Evolutionary conservation across 2,329 filamentous ascomycete genomes (phyloP).

Genomic region (Alternaria atra): DNA sequence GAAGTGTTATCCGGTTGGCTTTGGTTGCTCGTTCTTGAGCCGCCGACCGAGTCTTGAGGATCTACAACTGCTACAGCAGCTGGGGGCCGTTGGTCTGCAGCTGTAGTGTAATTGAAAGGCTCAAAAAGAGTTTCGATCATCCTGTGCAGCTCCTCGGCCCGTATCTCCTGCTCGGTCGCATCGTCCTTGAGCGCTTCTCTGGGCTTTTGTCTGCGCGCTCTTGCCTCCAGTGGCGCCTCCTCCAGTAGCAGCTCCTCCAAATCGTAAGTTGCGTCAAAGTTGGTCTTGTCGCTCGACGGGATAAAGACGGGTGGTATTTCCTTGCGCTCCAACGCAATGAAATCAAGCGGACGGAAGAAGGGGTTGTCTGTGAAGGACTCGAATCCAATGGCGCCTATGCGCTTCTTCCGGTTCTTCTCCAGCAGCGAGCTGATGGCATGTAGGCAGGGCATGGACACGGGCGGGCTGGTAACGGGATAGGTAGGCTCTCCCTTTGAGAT

Average conservation of each 20-base stretch:
- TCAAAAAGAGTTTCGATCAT: constrained; percentile 95
- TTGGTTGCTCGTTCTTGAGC: constrained; percentile 47
- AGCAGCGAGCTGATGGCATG: constrained; percentile 87
- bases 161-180: constrained; percentile 92
- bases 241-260: constrained; percentile 92
- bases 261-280: constrained; percentile 98
- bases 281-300: constrained; percentile 96
- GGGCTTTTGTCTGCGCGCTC: constrained; percentile 92
- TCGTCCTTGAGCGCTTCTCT: constrained; percentile 91
- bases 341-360: constrained; percentile 89
- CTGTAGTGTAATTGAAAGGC: constrained; percentile 92
- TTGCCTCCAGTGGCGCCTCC: constrained; percentile 91
- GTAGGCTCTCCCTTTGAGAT: constrained; percentile 84
- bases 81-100: constrained; percentile 75
- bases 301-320: constrained; percentile 90
- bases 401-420: constrained; percentile 78
- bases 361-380: constrained; percentile 86
- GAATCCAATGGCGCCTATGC: constrained; percentile 84
- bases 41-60: constrained; percentile 38
- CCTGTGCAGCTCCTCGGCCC: constrained; percentile 90
- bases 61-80: constrained; percentile 39
- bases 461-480: constrained; percentile 91
- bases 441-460: constrained; percentile 86
- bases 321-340: constrained; percentile 83
- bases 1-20: constrained; percentile 45